Percentiles rank a stretch among this genome's conserved stretches.
Conservation (phyloP, 768 basidiomycete species). For the Cystofilobasidium bisporidii region DNA sequence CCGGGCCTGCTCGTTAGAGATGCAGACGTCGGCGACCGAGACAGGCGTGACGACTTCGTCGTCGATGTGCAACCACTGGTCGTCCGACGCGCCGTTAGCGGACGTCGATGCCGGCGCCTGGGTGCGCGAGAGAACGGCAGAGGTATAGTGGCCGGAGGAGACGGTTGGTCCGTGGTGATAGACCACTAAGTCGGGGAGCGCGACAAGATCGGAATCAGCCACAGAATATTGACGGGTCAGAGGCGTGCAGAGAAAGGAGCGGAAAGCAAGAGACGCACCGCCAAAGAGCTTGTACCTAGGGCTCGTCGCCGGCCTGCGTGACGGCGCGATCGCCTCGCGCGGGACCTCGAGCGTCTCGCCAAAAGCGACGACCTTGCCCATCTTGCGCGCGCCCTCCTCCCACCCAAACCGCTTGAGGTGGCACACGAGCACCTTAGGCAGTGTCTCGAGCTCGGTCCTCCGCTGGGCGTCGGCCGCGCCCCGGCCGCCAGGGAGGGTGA, state of each 20-base stretch:
- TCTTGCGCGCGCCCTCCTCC: slow-evolving; percentile 70
- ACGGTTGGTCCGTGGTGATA: slow-evolving; percentile 91
- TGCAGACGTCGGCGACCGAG: slow-evolving; percentile 41
- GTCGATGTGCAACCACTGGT: slow-evolving; percentile 81
- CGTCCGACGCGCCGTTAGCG: slow-evolving; percentile 44
- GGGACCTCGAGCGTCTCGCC: slow-evolving; percentile 67
- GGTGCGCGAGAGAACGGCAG: slow-evolving; percentile 60
- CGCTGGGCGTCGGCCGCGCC: slow-evolving; percentile 63
- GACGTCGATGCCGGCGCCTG: slow-evolving; percentile 40
- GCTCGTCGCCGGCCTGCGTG: background rate
- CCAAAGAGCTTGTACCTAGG: slow-evolving; percentile 66
- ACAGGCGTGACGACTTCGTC: slow-evolving; percentile 79
- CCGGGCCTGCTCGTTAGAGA: slow-evolving; percentile 61
- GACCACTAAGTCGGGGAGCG: slow-evolving; percentile 56
- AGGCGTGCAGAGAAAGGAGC: background rate
- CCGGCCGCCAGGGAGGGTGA: slow-evolving; percentile 50
- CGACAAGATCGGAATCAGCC: too few species aligned
- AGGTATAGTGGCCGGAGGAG: slow-evolving; percentile 88
- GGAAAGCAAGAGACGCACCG: slow-evolving; percentile 45
- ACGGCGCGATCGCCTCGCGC: slow-evolving; percentile 29
- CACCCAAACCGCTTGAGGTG: slow-evolving; percentile 89
- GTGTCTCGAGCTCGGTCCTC: slow-evolving; percentile 63
- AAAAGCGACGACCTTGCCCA: slow-evolving; percentile 70
- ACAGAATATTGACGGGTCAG: too few species aligned
- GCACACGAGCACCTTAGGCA: slow-evolving; percentile 74